Conservation (phyloP, 139 green algal genomes). For the Auxenochlorella pyrenoidosa region DNA sequence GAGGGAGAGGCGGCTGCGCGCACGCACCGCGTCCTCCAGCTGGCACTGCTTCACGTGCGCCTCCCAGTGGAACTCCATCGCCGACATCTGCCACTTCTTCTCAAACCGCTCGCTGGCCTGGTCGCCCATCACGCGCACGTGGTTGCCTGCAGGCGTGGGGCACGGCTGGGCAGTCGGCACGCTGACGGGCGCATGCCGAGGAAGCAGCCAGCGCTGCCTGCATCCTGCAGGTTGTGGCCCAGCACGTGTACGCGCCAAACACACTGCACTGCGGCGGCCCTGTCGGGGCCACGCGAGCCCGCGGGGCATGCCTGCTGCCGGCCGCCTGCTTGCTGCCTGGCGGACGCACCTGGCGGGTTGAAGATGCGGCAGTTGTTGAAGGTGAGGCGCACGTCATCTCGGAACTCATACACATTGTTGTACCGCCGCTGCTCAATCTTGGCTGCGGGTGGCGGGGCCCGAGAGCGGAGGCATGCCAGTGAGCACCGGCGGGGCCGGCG, state of each 20-base stretch:
- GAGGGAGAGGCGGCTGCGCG: too few relatives aligned
- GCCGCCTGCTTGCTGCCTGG: too few relatives aligned
- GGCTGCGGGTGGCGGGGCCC: conserved; percentile 5
- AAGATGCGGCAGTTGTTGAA: conserved; percentile 71
- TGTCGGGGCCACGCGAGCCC: too few relatives aligned
- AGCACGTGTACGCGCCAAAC: too few relatives aligned
- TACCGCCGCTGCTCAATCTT: conserved; percentile 48
- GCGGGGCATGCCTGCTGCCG: too few relatives aligned
- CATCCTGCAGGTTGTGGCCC: neutral
- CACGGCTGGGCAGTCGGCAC: neutral
- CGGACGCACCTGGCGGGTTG: conserved; percentile 50
- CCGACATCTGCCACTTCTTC: conserved; percentile 57
- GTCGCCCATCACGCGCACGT: conserved; percentile 64
- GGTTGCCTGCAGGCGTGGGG: conserved; percentile 19
- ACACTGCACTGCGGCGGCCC: too few relatives aligned
- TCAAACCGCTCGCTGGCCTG: conserved; percentile 60
- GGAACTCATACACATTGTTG: conserved; percentile 56
- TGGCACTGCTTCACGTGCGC: conserved; percentile 42
- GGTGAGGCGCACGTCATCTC: conserved; percentile 63
- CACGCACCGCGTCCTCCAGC: conserved; percentile 44
- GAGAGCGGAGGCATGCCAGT: neutral
- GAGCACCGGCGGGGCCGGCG: too few relatives aligned
- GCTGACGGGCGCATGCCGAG: neutral
- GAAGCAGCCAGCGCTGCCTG: neutral
- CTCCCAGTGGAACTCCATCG: conserved; percentile 60